These are phyloP conservation scores for Jasminum sambac DNA, from an alignment of 257 asterid genomes.

Conservation along the genomic window DNA sequence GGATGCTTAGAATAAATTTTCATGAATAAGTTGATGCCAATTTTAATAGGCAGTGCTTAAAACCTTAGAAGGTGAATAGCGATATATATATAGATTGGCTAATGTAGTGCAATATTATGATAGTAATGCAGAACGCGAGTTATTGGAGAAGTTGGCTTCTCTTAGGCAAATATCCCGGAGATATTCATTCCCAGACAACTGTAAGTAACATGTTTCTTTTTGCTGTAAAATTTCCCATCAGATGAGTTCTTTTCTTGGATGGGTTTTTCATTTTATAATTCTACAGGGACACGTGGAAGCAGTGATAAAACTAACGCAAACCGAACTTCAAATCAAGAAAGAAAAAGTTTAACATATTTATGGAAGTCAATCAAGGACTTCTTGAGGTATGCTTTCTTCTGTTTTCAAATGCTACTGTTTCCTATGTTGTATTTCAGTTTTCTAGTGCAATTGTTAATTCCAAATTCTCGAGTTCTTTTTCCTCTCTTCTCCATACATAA, in stretches of 20 bases:
- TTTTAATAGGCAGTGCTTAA: background rate
- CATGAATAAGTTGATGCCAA: background rate
- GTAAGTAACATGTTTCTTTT: constrained; percentile 29
- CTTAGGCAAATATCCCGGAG: constrained; percentile 48
- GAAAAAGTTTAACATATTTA: constrained; percentile 38
- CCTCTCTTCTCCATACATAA: background rate
- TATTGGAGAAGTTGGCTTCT: constrained; percentile 77
- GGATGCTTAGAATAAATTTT: constrained; percentile 1
- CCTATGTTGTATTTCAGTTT: background rate
- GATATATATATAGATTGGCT: constrained; percentile 7
- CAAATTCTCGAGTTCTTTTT: constrained; percentile 1
- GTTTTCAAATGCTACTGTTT: background rate
- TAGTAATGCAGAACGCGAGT: constrained; percentile 75
- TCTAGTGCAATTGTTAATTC: background rate
- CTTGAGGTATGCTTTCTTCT: constrained; percentile 49
- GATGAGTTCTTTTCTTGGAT: background rate
- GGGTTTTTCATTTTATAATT: constrained; percentile 18
- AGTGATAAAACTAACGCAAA: constrained; percentile 30
- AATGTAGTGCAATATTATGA: constrained; percentile 27
- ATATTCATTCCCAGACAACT: constrained; percentile 26
- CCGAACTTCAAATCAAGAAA: constrained; percentile 36
- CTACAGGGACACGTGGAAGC: constrained; percentile 19
- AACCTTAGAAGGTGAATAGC: constrained; percentile 5
- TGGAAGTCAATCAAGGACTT: constrained; percentile 72
- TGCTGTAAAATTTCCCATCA: constrained; percentile 7